phyloP scores from a whole-genome alignment of 148 eudicot genomes.

The Persicaria maculosa region DNA sequence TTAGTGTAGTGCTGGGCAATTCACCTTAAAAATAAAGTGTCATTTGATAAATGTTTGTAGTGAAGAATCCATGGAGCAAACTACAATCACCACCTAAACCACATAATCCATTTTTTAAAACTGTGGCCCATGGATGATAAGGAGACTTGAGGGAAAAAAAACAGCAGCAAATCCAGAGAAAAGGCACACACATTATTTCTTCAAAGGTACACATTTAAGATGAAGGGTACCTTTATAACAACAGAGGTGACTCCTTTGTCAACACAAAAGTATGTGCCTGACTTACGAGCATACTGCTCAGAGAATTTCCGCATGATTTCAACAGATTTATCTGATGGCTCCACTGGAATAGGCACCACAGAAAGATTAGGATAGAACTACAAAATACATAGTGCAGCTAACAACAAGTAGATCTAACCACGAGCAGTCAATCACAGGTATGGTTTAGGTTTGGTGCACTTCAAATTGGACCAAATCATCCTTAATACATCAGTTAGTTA shows the following conservation, averaged over 20 bases:
- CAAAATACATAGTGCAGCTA: neutral
- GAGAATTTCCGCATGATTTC: slow-evolving; percentile 96
- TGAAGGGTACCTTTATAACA: slow-evolving; percentile 69
- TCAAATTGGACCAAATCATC: neutral
- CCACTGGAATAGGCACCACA: slow-evolving; percentile 31
- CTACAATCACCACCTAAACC: neutral
- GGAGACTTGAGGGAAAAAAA: neutral
- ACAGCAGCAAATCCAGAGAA: neutral
- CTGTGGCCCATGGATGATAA: neutral
- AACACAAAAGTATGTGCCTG: slow-evolving; percentile 77
- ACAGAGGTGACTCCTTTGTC: slow-evolving; percentile 95
- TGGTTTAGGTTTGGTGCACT: neutral
- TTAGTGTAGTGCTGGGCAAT: neutral
- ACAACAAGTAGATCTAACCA: neutral
- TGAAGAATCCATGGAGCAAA: neutral
- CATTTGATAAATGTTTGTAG: neutral
- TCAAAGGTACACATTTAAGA: neutral
- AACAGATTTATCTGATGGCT: slow-evolving; percentile 78
- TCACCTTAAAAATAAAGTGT: neutral
- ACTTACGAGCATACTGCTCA: slow-evolving; percentile 88
- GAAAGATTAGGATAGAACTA: slow-evolving; percentile 3
- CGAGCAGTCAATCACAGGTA: neutral
- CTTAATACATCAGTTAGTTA: neutral
- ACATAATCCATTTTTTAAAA: neutral
- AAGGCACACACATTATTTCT: neutral